These are phyloP conservation scores for Kodamaea suecica DNA, from an alignment of 1,139 yeast genomes.

Conservation along the genomic window DNA sequence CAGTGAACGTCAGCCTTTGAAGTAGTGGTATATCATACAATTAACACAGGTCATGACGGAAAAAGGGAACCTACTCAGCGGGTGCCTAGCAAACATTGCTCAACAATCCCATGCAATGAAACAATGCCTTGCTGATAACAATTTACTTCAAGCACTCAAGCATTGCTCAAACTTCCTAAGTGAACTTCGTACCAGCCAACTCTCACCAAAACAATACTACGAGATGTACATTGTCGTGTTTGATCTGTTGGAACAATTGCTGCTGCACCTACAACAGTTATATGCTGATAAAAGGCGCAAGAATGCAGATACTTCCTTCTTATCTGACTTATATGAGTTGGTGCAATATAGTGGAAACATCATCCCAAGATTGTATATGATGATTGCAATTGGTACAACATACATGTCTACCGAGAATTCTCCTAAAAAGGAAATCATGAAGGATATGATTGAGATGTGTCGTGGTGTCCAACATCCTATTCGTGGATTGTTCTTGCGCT, in stretches of 20 bases:
- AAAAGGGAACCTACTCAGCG: conserved; percentile 33
- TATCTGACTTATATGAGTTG: conserved; percentile 88
- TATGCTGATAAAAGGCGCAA: conserved; percentile 44
- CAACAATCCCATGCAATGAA: conserved; percentile 78
- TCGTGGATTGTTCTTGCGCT: conserved; percentile 82
- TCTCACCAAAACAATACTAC: conserved; percentile 90
- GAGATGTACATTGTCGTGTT: conserved; percentile 84
- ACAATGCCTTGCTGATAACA: conserved; percentile 67
- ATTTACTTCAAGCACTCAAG: conserved; percentile 80
- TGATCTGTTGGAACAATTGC: conserved; percentile 74
- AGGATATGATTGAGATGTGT: conserved; percentile 97
- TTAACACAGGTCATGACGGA: background rate
- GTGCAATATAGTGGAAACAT: conserved; percentile 96
- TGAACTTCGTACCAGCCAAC: conserved; percentile 71
- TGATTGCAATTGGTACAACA: conserved; percentile 93
- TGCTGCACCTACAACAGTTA: conserved; percentile 60
- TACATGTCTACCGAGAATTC: conserved; percentile 77
- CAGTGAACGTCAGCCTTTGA: no score
- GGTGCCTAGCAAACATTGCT: conserved; percentile 55
- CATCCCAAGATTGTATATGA: conserved; percentile 84
- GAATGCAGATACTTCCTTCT: conserved; percentile 51
- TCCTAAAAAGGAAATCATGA: conserved; percentile 82
- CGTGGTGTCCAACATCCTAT: conserved; percentile 97
- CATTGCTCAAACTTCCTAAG: conserved; percentile 81
- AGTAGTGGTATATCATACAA: no score